Evolutionary conservation across 1,284 basidiomycete genomes (phyloP), one percentile per base, ranked within the genome.

Genomic region (Marasmius fiardii): DNA sequence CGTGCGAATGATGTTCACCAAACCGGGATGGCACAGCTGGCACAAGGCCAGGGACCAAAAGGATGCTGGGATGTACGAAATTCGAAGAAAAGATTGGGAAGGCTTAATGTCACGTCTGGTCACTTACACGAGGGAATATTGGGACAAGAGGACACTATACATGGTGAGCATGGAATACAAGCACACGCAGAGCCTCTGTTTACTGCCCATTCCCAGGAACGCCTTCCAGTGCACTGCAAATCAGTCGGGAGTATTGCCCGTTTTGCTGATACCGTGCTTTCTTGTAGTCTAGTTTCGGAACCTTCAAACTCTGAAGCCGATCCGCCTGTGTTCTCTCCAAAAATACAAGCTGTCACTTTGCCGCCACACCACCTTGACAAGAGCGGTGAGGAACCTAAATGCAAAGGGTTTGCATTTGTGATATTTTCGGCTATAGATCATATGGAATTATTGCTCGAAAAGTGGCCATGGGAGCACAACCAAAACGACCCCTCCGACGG

Each of bases 331-430:
- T 49, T 21, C 18, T 21, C 23, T 24, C 21, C 62, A 1, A 65
- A 64, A 14, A 67, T 90, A 8, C 84, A 91, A 64, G 61, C 67
- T 31, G 71, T 91, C 37, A 61, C 68, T 5, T 73, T 89, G 23
- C 85, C 82, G 7, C 71, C 77, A 0, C 86, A 88, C 64, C 78
- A 83, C 63, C 77, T 81, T 48, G 87, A 88, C 64, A 73, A 74
- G 54, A 75, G 78, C 0, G 76, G 70, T 1, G 74, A 78, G 26
- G 55, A 67, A 4, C 81, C 83, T 0, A 78, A 78, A 58, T 86
- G 79, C 67, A 91, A 86, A 72, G 86, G 86, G 0, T 91, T 90
- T 58, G 86, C 87, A 0, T 78, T 92, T 20, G 71, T 91, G 48
- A 80, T 80, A 0, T 71, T 91, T 39, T 67, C 73, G 0, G 59